Base-by-base conservation (phyloP, 768 basidiomycete genomes). In the Trametes maxima region DNA sequence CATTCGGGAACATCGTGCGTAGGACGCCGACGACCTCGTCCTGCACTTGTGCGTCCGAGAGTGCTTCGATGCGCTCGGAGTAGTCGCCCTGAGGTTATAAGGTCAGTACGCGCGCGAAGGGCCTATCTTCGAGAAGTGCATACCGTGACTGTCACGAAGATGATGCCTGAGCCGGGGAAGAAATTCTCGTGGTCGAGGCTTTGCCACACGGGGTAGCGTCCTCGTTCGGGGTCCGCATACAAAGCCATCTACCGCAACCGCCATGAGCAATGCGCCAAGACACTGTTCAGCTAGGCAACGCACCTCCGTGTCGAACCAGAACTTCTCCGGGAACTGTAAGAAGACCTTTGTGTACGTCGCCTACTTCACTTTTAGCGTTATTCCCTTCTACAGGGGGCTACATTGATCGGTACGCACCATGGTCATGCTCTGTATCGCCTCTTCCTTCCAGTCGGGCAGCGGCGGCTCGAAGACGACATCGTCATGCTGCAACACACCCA, bases 281-380 rank as follows among this genome's bases (percentile, higher is more conserved):
- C n/a, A 37, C 24, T 2, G 4, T 42, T 24, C 47, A 22, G 19
- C 37, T 17, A 19, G 2, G 13, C 11, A 11, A 60, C 65, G 40
- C 40, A 75, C 78, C 76, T 82, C 69, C 0, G 80, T 82, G 25
- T 76, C 72, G 57, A 80, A 82, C 82, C 82, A 88, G 70, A 89
- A 89, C 24, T 83, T 85, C 56, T 80, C 67, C 0, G 81, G 76
- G 66, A 88, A 89, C 62, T 85, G 80, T 49, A 88, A 67, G 71
- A 87, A 88, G 24, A 89, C 86, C 70, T 88, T 88, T 2, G 87
- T 86, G 62, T 86, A 89, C 1, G 80, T 85, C 6, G 76, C 78
- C 79, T 80, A 49, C 22, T 25, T 76, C 22, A 28, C 62, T 61
- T 28, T 14, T 17, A 11, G 3, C n/a, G 17, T 54, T 1, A n/a